Base-by-base conservation (phyloP, 2,329 filamentous ascomycete species). In the Fusarium sp. region DNA sequence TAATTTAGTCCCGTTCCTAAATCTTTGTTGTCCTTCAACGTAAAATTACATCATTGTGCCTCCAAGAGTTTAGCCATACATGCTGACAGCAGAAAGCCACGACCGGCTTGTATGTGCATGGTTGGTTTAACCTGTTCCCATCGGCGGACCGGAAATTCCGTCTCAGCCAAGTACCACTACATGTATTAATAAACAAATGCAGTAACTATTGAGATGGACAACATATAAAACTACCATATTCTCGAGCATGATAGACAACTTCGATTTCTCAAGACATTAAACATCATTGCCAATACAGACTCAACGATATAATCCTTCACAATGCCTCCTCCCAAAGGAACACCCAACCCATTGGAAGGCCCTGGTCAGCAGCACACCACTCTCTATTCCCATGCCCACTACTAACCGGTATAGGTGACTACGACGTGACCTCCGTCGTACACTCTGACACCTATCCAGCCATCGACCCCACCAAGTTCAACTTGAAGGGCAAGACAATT, bases 261-360 rank as follows among this genome's bases (percentile, higher is more conserved):
- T 28, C 26, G 17, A n/a, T 26, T 17, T 24, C 7, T 6, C 14
- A 9, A 32, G 12, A 8, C 7, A 2, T 4, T 7, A 23, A 19
- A 17, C 12, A 21, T 40, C 12, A 5, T 30, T 12, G 2, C 19
- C 2, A 28, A 6, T 19, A 9, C 3, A 15, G 30, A 8, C 3
- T 15, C 12, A 23, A 19, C 8, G 5, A 1, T 4, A 5, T 10
- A 7, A 4, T 10, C 8, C 6, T 15, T 61, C 14, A 42, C 24
- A 7, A 50, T 55, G 56, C 57, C 57, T 54, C 57, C 57, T 3
- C 57, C 46, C 2, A 46, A 30, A 46, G 56, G 57, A 46, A 61
- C 57, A 2, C 32, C 21, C 2, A 61, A 61, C 14, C 57, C 57
- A 21, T 54, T 61, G 7, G 46, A 61, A 46, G 56, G 56, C 4